A percentile compares a stretch with the other conserved stretches of the same genome.
phyloP scores from a whole-genome alignment of 192 early-diverging fungal genomes.

The Umbelopsis ramanniana region DNA sequence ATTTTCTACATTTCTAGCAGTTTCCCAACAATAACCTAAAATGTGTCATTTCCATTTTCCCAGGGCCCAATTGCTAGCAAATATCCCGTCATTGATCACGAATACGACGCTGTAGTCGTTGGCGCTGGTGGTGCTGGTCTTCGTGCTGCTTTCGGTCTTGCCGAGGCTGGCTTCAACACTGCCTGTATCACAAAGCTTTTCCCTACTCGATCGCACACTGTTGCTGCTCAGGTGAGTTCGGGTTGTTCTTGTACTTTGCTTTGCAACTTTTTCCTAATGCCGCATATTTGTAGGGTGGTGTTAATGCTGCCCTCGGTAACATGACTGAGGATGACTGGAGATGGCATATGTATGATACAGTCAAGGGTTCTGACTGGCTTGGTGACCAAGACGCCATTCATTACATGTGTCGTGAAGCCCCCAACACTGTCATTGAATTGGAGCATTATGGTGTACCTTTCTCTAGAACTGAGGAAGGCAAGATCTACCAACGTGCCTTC shows the following conservation, averaged over 20 bases:
- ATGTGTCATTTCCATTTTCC: slow-evolving; percentile 1
- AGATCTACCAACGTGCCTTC: slow-evolving; percentile 99
- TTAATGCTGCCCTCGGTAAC: slow-evolving; percentile 99
- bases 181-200: slow-evolving; percentile 99
- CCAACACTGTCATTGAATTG: slow-evolving; percentile 92
- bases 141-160: slow-evolving; percentile 96
- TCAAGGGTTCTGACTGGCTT: slow-evolving; percentile 99
- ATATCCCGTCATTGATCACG: slow-evolving; percentile 97
- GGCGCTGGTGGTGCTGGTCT: slow-evolving; percentile 99
- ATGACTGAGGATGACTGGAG: slow-evolving; percentile 99
- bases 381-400: slow-evolving; percentile 99
- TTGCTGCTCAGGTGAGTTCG: slow-evolving; percentile 83
- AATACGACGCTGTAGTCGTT: slow-evolving; percentile 97
- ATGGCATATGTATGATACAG: slow-evolving; percentile 99
- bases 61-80: slow-evolving; percentile 66
- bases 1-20: background rate
- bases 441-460: slow-evolving; percentile 99
- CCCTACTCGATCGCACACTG: slow-evolving; percentile 97
- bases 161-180: slow-evolving; percentile 93
- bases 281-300: slow-evolving; percentile 72
- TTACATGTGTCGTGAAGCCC: slow-evolving; percentile 99
- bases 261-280: background rate
- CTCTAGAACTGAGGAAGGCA: slow-evolving; percentile 95
- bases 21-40: background rate
- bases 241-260: background rate